phyloP scores from a whole-genome alignment of 2,329 filamentous ascomycete genomes.

The Lasiodiplodia theobromae region DNA sequence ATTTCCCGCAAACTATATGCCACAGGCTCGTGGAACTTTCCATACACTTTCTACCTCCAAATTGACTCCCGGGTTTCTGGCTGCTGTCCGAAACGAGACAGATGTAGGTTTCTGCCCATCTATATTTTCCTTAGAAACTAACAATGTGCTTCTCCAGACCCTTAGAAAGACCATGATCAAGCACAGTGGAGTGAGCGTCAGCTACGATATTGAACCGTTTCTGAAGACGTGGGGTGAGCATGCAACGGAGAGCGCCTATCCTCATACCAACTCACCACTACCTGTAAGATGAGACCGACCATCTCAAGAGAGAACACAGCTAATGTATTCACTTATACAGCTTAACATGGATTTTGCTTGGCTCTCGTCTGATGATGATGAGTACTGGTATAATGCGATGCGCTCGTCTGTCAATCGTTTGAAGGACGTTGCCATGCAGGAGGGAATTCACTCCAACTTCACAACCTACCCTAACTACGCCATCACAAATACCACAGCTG shows the following conservation, averaged over 20 bases:
- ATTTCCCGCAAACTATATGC: neutral
- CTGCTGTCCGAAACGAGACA: neutral
- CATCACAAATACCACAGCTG: conserved; percentile 9
- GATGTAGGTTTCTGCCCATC: neutral
- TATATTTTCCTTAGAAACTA: neutral
- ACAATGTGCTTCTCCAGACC: neutral
- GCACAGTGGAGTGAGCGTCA: conserved; percentile 2
- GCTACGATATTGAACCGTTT: conserved; percentile 16
- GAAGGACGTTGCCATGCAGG: neutral
- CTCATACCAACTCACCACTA: conserved; percentile 1
- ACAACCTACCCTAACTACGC: conserved; percentile 13
- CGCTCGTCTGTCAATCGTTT: neutral
- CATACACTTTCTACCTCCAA: conserved; percentile 7
- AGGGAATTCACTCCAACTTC: conserved; percentile 3
- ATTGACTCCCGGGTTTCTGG: neutral
- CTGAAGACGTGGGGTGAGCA: neutral
- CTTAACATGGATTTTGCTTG: conserved; percentile 18
- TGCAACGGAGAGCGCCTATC: conserved; percentile 5
- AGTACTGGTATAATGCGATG: conserved; percentile 10
- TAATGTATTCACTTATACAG: neutral
- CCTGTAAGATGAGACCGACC: neutral
- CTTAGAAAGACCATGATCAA: neutral
- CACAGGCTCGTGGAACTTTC: conserved; percentile 1
- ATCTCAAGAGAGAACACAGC: neutral
- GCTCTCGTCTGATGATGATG: conserved; percentile 1